phyloP scores from a whole-genome alignment of 257 asterid species.

The Prunella vulgaris region DNA sequence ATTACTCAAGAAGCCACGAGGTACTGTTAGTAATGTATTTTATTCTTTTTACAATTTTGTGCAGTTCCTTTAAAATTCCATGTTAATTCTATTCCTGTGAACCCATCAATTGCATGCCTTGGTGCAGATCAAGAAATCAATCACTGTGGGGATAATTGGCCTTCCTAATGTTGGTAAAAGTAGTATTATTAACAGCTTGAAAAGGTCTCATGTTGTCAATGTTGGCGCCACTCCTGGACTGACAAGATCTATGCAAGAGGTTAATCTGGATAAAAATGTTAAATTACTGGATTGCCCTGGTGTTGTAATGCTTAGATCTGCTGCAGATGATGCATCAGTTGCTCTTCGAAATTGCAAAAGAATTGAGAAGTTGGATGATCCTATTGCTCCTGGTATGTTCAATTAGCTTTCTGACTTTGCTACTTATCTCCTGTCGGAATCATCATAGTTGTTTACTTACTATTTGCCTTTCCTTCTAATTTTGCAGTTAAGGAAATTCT shows the following conservation, averaged over 20 bases:
- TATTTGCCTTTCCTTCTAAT: conserved; percentile 9
- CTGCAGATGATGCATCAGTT: conserved; percentile 63
- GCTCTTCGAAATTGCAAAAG: conserved; percentile 97
- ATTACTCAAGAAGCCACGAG: conserved; percentile 34
- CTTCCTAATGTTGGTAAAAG: conserved; percentile 99
- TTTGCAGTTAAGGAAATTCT: conserved; percentile 86
- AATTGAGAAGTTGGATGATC: conserved; percentile 89
- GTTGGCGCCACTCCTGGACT: conserved; percentile 96
- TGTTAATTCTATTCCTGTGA: not conserved
- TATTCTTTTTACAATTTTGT: too few species aligned
- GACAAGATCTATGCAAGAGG: conserved; percentile 95
- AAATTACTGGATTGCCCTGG: conserved; percentile 92
- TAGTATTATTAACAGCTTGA: conserved; percentile 87
- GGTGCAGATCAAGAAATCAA: conserved; percentile 80
- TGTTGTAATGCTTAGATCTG: conserved; percentile 83
- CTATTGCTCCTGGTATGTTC: conserved; percentile 71
- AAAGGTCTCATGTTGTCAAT: conserved; percentile 81
- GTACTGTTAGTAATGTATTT: conserved; percentile 6
- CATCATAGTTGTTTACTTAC: not conserved
- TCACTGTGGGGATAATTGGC: conserved; percentile 90
- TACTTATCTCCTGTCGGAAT: not conserved
- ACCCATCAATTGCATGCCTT: conserved; percentile 15
- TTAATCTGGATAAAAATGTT: conserved; percentile 79
- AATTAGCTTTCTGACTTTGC: not conserved
- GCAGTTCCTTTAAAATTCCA: not conserved